Base-by-base conservation (phyloP, 169 alveolate genomes). In the Eimeria tenella region DNA sequence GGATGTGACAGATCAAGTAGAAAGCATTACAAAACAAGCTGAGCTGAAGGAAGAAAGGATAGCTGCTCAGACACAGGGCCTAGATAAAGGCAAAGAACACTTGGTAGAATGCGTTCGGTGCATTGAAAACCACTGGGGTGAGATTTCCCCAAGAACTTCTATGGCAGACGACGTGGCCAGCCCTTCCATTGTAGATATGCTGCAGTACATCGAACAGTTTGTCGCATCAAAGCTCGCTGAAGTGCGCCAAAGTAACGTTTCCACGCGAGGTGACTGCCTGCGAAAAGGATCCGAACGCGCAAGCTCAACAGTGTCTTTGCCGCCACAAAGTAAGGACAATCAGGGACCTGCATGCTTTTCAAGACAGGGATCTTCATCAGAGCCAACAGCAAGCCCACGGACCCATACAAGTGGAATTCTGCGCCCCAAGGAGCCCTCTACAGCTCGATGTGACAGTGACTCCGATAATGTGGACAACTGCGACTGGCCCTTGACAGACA, bases 1-100 rank as follows among this genome's bases (percentile, higher is more conserved):
- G n/a, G 65, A 53, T 21, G 88, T 65, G 52, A 50, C 86, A 11
- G 94, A 81, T 19, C 81, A 89, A 21, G 55, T 31, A 17, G 42
- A 52, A 10, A n/a, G 55, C 86, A 17, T 31, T 11, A 49, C 42
- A 15, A 77, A 53, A 19, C 55, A 50, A 31, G 65, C 65, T 23
- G 60, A 77, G 68, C 49, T 17, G 49, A 19, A 19, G 63, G 42
- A 42, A 53, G 42, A 77, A 31, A 60, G 23, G 65, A 19, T 52
- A 15, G 10, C 10, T 7, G 31, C 86, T 1, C 31, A 50, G n/a
- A 9, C 62, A 6, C 19, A 50, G 15, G 60, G 65, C 19, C 68
- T 77, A 19, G 60, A 42, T 10, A 53, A 49, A 10, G 55, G 86
- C 10, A 77, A 31, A 9, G 65, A 19, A 25, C 65, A 77, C 65